phyloP scores from a whole-genome alignment of 2,329 filamentous ascomycete genomes.

The Claviceps arundinis region DNA sequence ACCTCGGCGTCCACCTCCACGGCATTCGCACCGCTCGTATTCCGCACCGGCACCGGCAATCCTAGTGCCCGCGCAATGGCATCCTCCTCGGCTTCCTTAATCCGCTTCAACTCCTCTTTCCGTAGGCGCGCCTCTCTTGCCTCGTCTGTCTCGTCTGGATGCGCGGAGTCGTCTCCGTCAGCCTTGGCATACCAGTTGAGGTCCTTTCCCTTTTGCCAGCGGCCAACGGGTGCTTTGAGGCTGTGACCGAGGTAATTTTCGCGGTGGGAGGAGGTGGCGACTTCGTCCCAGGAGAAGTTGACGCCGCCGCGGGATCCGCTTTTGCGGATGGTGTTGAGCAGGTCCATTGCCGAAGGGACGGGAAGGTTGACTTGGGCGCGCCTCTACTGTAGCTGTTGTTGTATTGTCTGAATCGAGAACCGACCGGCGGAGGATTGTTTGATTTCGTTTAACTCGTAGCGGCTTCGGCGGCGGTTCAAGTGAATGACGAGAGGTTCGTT shows the following conservation, averaged over 20 bases:
- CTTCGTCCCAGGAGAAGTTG: slow-evolving; percentile 95
- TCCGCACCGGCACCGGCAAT: slow-evolving; percentile 52
- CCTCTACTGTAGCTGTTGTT: too few species aligned
- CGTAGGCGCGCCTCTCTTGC: slow-evolving; percentile 47
- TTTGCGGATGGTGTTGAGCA: slow-evolving; percentile 85
- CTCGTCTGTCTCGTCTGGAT: slow-evolving; percentile 43
- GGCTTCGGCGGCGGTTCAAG: too few species aligned
- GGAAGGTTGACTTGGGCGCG: neutral
- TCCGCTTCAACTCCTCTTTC: slow-evolving; percentile 62
- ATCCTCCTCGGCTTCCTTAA: slow-evolving; percentile 90
- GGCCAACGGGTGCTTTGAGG: slow-evolving; percentile 79
- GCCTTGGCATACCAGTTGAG: slow-evolving; percentile 51
- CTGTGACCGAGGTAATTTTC: slow-evolving; percentile 86
- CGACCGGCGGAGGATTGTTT: too few species aligned
- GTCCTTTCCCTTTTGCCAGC: slow-evolving; percentile 72
- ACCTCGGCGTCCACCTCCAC: slow-evolving; percentile 36
- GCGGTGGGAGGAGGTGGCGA: slow-evolving; percentile 73
- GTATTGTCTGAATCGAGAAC: too few species aligned
- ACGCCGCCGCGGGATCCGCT: slow-evolving; percentile 80
- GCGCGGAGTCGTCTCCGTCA: slow-evolving; percentile 21
- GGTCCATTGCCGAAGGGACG: slow-evolving; percentile 53
- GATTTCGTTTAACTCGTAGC: too few species aligned
- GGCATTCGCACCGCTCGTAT: slow-evolving; percentile 51
- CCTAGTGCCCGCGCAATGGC: slow-evolving; percentile 76
- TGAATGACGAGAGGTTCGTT: too few species aligned